Base-by-base conservation (phyloP, 345 rosid genomes). In the Sonneratia caseolaris region DNA sequence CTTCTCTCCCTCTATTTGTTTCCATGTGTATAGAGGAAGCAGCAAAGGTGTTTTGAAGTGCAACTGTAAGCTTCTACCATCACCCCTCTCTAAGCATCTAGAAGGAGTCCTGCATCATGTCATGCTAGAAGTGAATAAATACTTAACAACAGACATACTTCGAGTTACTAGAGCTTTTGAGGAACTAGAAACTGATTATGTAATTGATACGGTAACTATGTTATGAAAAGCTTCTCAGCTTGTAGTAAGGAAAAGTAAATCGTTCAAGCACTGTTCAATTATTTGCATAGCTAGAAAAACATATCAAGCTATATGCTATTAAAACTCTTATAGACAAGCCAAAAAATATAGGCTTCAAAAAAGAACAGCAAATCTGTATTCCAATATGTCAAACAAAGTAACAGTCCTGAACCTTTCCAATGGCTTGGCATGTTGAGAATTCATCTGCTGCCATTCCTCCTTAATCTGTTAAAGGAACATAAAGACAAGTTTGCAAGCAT, bases 1-100 rank as follows among this genome's bases (percentile, higher is more conserved):
- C 32, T 73, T 74, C 74, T 79, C 81, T 27, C 80, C 85, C 66
- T 82, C 78, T 48, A 82, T 76, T 74, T 73, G 78, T 40, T 76
- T 77, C 18, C 81, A 83, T 0, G 85, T 82, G 73, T 73, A 82
- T 24, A 82, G 22, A 71, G 78, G 81, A 4, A 73, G 78, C 62
- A 80, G 76, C 70, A 80, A n/a, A 72, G 59, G 78, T 59, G 83
- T 48, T 55, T 66, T 76, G 76, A 82, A 42, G 2, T 66, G 85
- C 40, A 82, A 59, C 75, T 77, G 85, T 75, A 79, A 69, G 70
- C 73, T 79, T 77, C 83, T 80, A 16, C 76, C 71, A 68, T 69
- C 78, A 7, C 74, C 75, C 0, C 70, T 78, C 62, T 69, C 76
- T n/a, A 68, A 71, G 59, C 68, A 53, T 76, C 76, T 82, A 19